A percentile compares a stretch with the other conserved stretches of the same genome.
Evolutionary conservation across 257 asterid species (phyloP).

Genomic region (Petunia secreta): DNA sequence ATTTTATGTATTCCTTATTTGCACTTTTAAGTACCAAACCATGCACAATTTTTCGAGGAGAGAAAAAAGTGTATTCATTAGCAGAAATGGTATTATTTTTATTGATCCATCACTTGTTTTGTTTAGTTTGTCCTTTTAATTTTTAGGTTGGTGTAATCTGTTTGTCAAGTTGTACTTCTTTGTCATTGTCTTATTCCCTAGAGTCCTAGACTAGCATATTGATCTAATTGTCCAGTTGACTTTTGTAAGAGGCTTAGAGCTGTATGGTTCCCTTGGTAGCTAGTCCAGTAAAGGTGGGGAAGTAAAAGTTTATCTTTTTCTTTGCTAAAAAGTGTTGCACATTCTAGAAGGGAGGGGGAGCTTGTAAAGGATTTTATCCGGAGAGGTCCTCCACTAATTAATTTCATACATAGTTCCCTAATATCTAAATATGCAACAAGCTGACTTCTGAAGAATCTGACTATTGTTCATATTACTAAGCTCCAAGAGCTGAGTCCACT

Average conservation of each 20-base stretch:
- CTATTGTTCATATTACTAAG: neutral
- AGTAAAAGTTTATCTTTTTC: neutral
- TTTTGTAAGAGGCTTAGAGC: neutral
- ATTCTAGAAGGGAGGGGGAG: neutral
- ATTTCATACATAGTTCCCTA: neutral
- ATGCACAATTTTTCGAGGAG: neutral
- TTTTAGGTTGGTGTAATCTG: neutral
- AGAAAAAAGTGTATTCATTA: neutral
- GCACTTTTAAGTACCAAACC: neutral
- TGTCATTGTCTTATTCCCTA: neutral
- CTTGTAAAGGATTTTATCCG: neutral
- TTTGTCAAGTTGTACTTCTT: neutral
- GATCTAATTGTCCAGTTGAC: constrained; percentile 9
- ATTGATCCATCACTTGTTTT: neutral
- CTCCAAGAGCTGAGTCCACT: neutral
- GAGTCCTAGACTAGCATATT: neutral
- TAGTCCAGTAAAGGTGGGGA: neutral
- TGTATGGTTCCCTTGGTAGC: neutral
- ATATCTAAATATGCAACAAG: neutral
- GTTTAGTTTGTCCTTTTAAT: too few species aligned
- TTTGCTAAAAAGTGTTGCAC: neutral
- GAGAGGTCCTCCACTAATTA: constrained; percentile 2
- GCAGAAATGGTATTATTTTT: neutral
- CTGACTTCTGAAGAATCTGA: neutral
- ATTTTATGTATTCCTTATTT: neutral